Evolutionary conservation across 2,329 filamentous ascomycete species (phyloP).

Genomic region (Neofusicoccum kwambonambiense): DNA sequence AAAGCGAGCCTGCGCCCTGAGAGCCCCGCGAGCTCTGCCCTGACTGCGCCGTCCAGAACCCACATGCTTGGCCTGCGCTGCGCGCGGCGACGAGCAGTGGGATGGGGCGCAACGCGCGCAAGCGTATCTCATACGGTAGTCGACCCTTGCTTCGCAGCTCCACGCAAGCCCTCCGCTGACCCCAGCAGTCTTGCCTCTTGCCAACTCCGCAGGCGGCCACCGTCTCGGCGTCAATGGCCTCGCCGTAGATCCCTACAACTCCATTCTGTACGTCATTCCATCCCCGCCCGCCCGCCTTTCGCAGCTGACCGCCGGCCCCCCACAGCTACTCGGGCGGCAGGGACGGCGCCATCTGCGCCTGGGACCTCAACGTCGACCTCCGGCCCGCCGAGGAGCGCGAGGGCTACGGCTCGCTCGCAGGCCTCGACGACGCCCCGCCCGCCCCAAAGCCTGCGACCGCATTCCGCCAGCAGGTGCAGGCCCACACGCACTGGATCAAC

Average conservation of each 20-base stretch:
- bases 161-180: conserved; percentile 13
- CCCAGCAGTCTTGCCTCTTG: conserved; percentile 65
- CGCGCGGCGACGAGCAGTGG: conserved; percentile 14
- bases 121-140: conserved; percentile 55
- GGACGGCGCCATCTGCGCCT: conserved; percentile 93
- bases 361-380: conserved; percentile 79
- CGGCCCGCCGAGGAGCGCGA: conserved; percentile 38
- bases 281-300: conserved; percentile 10
- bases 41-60: background rate
- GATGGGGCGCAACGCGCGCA: conserved; percentile 54
- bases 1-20: background rate
- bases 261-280: conserved; percentile 69
- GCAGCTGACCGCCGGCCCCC: background rate
- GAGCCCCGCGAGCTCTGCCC: background rate
- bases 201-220: conserved; percentile 77
- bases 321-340: conserved; percentile 89
- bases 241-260: conserved; percentile 77
- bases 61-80: conserved; percentile 7
- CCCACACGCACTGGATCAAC: conserved; percentile 96
- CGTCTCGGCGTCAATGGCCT: conserved; percentile 93
- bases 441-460: conserved; percentile 45
- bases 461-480: conserved; percentile 66
- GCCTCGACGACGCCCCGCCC: conserved; percentile 35
- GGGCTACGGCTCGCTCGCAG: conserved; percentile 27
- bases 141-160: conserved; percentile 20